These are phyloP conservation scores for Lactifluus pinguis DNA, from an alignment of 768 basidiomycete genomes.

Conservation along the genomic window DNA sequence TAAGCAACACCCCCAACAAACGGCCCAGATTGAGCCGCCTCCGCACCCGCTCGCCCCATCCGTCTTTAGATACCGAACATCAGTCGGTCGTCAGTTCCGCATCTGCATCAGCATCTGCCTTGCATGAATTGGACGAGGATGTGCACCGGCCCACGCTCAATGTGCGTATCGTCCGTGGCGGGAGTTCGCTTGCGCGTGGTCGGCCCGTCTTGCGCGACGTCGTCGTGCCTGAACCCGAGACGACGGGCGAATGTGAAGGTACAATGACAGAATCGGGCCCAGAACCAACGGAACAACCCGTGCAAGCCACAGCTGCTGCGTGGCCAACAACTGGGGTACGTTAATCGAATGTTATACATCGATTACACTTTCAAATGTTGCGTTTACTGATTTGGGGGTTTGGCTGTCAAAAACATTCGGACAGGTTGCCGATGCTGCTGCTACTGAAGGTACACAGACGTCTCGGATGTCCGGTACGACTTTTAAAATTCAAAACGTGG, in stretches of 20 bases:
- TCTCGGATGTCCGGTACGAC: conserved; percentile 8
- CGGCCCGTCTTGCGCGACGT: conserved; percentile 12
- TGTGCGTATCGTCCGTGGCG: conserved; percentile 24
- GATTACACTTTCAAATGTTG: too few species aligned
- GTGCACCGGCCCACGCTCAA: conserved; percentile 24
- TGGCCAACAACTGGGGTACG: background rate
- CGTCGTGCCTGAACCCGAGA: background rate
- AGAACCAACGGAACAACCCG: background rate
- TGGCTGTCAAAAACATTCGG: too few species aligned
- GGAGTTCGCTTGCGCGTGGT: conserved; percentile 18
- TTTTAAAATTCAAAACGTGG: conserved; percentile 26
- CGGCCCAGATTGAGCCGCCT: background rate
- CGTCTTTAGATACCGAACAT: conserved; percentile 26
- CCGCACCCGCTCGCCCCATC: conserved; percentile 21
- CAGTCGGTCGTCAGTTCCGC: conserved; percentile 24
- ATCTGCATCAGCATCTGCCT: conserved; percentile 25
- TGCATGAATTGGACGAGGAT: conserved; percentile 25
- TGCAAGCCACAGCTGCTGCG: background rate
- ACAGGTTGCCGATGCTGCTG: background rate
- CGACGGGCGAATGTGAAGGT: background rate
- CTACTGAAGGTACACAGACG: background rate
- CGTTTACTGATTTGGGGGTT: background rate
- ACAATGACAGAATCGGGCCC: background rate
- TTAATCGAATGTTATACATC: background rate
- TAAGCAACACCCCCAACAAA: conserved; percentile 34